Conservation (phyloP, 2,329 filamentous ascomycete genomes). For the Dothistroma septosporum region DNA sequence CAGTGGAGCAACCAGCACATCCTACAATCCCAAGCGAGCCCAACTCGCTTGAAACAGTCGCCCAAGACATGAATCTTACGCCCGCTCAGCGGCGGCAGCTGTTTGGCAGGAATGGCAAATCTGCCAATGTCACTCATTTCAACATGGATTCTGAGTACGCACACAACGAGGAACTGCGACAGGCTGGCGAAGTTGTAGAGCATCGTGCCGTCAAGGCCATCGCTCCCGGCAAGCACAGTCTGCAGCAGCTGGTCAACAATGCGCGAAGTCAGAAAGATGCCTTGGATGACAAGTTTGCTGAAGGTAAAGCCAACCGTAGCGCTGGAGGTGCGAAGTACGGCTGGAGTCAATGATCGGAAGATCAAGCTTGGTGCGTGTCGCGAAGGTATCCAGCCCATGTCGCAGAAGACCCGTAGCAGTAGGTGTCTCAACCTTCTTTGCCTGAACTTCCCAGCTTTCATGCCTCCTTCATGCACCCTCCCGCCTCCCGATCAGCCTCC, state of each 20-base stretch:
- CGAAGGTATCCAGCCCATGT: background rate
- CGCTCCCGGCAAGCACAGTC: constrained; percentile 81
- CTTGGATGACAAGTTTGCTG: constrained; percentile 85
- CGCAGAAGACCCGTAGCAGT: background rate
- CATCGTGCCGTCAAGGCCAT: constrained; percentile 81
- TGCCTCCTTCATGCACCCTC: constrained; percentile 11
- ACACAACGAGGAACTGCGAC: constrained; percentile 73
- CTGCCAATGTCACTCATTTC: constrained; percentile 69
- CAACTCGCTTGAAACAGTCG: constrained; percentile 65
- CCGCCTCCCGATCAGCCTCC: constrained; percentile 11
- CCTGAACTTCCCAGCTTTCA: background rate
- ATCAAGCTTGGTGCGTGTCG: background rate
- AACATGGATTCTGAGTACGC: constrained; percentile 84
- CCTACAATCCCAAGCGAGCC: constrained; percentile 16
- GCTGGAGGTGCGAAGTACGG: constrained; percentile 46
- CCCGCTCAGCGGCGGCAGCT: constrained; percentile 74
- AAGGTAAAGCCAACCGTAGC: constrained; percentile 71
- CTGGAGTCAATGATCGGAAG: constrained; percentile 13
- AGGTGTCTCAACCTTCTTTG: background rate
- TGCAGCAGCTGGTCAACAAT: constrained; percentile 81
- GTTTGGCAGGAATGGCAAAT: constrained; percentile 62
- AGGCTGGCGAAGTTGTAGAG: constrained; percentile 61
- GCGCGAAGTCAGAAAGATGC: constrained; percentile 79
- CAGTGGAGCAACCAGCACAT: constrained; percentile 9
- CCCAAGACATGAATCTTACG: constrained; percentile 73